phyloP scores from a whole-genome alignment of 2,329 filamentous ascomycete genomes.

The Phyllosticta citrichinensis region DNA sequence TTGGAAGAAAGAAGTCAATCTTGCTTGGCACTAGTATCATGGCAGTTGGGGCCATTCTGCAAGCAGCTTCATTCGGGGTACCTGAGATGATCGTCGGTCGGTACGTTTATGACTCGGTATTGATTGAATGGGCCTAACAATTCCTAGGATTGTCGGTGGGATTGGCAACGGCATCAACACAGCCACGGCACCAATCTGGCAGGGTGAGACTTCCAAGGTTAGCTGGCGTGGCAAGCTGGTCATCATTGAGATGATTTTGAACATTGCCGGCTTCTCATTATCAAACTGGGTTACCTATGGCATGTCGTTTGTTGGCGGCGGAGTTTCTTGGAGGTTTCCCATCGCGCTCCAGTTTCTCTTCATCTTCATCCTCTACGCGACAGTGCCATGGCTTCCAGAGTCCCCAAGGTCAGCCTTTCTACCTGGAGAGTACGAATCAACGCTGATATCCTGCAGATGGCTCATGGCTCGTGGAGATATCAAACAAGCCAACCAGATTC shows the following conservation, averaged over 20 bases:
- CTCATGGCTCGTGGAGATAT: conserved; percentile 35
- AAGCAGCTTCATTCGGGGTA: conserved; percentile 36
- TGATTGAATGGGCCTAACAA: not conserved
- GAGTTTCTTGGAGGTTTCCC: conserved; percentile 36
- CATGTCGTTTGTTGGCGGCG: conserved; percentile 35
- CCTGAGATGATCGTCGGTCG: conserved; percentile 41
- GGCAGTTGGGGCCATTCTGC: conserved; percentile 38
- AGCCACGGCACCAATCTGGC: conserved; percentile 41
- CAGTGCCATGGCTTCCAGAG: conserved; percentile 39
- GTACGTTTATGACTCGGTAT: conserved; percentile 7
- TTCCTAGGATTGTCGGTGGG: conserved; percentile 32
- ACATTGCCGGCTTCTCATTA: conserved; percentile 40
- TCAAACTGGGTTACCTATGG: conserved; percentile 46
- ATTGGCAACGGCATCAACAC: conserved; percentile 45
- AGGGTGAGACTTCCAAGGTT: conserved; percentile 38
- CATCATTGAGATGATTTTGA: conserved; percentile 41
- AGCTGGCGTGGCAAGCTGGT: conserved; percentile 35
- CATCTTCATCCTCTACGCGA: conserved; percentile 36
- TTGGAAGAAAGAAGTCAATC: conserved; percentile 40
- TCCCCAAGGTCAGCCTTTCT: conserved; percentile 23
- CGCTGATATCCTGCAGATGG: conserved; percentile 22
- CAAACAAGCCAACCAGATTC: conserved; percentile 39
- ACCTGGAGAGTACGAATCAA: not conserved
- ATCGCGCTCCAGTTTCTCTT: conserved; percentile 43
- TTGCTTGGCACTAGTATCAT: conserved; percentile 40